Percentiles rank a stretch among this genome's conserved stretches.
phyloP scores from a whole-genome alignment of 148 eudicot species.

The Rhododendron mucronatum region DNA sequence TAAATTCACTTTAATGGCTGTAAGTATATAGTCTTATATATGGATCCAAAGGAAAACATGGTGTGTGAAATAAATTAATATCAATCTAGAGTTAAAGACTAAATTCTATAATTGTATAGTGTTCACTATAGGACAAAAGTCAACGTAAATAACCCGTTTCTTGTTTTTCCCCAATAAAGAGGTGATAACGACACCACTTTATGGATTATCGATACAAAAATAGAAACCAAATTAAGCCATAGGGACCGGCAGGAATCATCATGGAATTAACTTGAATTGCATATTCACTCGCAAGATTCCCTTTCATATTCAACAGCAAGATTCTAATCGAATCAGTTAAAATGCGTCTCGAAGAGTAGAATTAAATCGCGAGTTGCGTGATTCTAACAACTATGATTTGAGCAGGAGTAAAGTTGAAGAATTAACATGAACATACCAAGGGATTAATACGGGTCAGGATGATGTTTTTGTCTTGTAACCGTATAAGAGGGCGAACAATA shows the following conservation, averaged over 20 bases:
- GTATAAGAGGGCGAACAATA: slow-evolving; percentile 77
- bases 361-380: not conserved
- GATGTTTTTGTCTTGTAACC: slow-evolving; percentile 80
- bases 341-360: not conserved
- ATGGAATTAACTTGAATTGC: not conserved
- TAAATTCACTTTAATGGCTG: not conserved
- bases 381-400: not conserved
- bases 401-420: not conserved
- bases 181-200: not conserved
- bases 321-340: not conserved
- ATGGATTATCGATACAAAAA: not conserved
- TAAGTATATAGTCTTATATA: not conserved
- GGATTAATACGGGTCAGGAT: slow-evolving; percentile 98
- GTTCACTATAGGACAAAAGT: not conserved
- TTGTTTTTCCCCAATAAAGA: not conserved
- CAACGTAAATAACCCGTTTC: not conserved
- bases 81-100: not conserved
- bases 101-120: not conserved
- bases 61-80: not conserved
- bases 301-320: not conserved
- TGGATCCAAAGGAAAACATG: not conserved
- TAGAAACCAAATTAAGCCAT: not conserved
- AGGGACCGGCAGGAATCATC: not conserved
- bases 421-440: slow-evolving; percentile 39
- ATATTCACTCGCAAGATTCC: not conserved